Percentiles rank a stretch among this genome's conserved stretches.
Evolutionary conservation across 495 filamentous ascomycete species (phyloP).

Genomic region (Viridothelium virens): DNA sequence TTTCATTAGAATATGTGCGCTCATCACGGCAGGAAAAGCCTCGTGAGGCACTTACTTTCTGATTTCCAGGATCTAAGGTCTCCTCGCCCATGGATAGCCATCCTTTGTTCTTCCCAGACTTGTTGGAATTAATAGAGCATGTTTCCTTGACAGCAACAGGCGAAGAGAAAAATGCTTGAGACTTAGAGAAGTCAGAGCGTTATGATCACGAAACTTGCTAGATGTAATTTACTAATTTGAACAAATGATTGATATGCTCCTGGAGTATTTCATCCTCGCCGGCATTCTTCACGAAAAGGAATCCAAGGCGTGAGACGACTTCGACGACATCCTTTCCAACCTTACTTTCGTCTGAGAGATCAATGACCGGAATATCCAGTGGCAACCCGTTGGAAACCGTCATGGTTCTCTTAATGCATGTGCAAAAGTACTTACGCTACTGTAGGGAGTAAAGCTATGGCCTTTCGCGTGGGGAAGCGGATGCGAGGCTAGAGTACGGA

Average conservation of each 20-base stretch:
- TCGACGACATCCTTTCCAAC: constrained; percentile 67
- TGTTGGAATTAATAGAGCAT: constrained; percentile 62
- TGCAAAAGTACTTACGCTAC: neutral
- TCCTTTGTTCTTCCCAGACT: constrained; percentile 58
- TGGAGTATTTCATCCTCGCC: constrained; percentile 57
- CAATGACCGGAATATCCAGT: constrained; percentile 65
- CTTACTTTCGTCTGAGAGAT: constrained; percentile 52
- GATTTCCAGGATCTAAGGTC: constrained; percentile 74
- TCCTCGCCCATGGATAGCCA: constrained; percentile 88
- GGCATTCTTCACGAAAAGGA: constrained; percentile 75
- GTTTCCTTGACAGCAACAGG: constrained; percentile 62
- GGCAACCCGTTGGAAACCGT: constrained; percentile 36
- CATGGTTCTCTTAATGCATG: constrained; percentile 14
- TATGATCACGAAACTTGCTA: neutral
- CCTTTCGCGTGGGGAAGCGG: no score
- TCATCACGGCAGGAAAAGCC: neutral
- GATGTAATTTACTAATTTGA: constrained; percentile 54
- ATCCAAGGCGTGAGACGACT: constrained; percentile 74
- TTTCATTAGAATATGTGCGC: neutral
- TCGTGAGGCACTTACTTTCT: constrained; percentile 49
- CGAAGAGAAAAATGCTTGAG: constrained; percentile 67
- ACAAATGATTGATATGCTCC: constrained; percentile 61
- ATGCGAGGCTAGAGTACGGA: no score
- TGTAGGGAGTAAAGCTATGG: no score
- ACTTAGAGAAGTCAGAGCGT: constrained; percentile 42